Percentiles rank a stretch among this genome's conserved stretches.
Evolutionary conservation across 2,329 filamentous ascomycete species (phyloP).

Genomic region (Ascomycota sp.): DNA sequence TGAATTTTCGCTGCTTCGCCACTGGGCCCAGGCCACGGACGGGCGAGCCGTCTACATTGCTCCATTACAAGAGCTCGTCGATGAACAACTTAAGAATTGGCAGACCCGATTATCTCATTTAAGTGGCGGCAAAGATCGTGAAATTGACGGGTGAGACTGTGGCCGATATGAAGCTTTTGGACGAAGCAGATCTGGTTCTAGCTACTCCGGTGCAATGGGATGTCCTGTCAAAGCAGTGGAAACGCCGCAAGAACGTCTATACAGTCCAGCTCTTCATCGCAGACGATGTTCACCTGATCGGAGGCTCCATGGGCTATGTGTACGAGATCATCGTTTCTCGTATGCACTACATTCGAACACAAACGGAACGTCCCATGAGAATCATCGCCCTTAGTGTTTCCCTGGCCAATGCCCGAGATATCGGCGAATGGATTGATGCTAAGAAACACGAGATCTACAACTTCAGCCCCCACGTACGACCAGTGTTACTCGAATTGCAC

Average conservation of each 20-base stretch:
- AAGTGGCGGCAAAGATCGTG: conserved; percentile 71
- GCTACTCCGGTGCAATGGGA: conserved; percentile 95
- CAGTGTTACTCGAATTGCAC: conserved; percentile 78
- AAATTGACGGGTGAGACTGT: conserved; percentile 89
- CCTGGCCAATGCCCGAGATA: conserved; percentile 75
- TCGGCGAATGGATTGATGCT: conserved; percentile 95
- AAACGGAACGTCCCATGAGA: conserved; percentile 66
- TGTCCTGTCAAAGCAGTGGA: conserved; percentile 87
- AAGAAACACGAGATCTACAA: conserved; percentile 98
- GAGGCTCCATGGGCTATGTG: conserved; percentile 65
- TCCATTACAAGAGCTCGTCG: conserved; percentile 83
- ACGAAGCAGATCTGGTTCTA: conserved; percentile 71
- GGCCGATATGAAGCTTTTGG: conserved; percentile 72
- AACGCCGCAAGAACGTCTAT: conserved; percentile 86
- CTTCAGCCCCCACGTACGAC: conserved; percentile 81
- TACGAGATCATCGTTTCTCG: conserved; percentile 96
- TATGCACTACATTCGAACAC: conserved; percentile 87
- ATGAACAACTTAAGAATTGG: conserved; percentile 70
- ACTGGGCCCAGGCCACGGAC: conserved; percentile 42
- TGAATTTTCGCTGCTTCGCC: conserved; percentile 75
- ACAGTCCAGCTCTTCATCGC: conserved; percentile 80
- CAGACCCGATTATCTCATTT: conserved; percentile 51
- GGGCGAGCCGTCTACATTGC: conserved; percentile 85
- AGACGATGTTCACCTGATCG: conserved; percentile 86
- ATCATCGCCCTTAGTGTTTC: conserved; percentile 84